Percentiles rank a stretch among this genome's conserved stretches.
Conservation (phyloP, 805 yeast species). For the Helenozyma rhizophorensis region DNA sequence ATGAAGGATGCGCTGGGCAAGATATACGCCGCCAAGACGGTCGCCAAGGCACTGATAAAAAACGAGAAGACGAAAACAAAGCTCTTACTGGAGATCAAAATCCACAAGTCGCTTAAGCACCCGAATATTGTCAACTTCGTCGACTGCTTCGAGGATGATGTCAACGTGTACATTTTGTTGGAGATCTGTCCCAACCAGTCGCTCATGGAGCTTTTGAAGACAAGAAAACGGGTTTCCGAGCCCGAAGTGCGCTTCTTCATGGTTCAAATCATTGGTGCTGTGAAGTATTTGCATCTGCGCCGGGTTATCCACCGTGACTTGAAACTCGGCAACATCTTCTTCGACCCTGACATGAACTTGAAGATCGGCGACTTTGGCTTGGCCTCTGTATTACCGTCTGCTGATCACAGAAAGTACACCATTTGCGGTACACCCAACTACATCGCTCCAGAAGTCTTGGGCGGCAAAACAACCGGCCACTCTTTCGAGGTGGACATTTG, state of each 20-base stretch:
- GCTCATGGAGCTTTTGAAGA: constrained; percentile 84
- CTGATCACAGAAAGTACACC: constrained; percentile 75
- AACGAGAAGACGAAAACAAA: constrained; percentile 85
- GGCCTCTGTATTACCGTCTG: constrained; percentile 83
- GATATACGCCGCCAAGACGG: constrained; percentile 93
- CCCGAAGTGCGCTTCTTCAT: constrained; percentile 87
- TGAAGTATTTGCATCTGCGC: constrained; percentile 85
- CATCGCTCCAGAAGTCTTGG: constrained; percentile 95
- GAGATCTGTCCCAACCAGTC: constrained; percentile 96
- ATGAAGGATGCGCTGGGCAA: constrained; percentile 87
- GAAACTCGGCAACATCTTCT: constrained; percentile 92
- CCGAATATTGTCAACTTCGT: constrained; percentile 87
- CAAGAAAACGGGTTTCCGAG: constrained; percentile 80
- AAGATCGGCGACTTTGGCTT: constrained; percentile 97
- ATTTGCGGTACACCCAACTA: constrained; percentile 99
- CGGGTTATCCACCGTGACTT: constrained; percentile 94
- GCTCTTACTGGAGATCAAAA: constrained; percentile 88
- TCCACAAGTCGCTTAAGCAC: constrained; percentile 86
- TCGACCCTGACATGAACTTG: constrained; percentile 89
- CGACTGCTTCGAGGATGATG: constrained; percentile 96
- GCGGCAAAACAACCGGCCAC: constrained; percentile 85
- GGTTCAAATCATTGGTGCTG: constrained; percentile 92
- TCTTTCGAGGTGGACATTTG: constrained; percentile 93
- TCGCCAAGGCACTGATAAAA: constrained; percentile 90
- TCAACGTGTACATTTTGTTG: constrained; percentile 85